Base-by-base conservation (phyloP, 495 filamentous ascomycete species). In the Penicillium pulvis region DNA sequence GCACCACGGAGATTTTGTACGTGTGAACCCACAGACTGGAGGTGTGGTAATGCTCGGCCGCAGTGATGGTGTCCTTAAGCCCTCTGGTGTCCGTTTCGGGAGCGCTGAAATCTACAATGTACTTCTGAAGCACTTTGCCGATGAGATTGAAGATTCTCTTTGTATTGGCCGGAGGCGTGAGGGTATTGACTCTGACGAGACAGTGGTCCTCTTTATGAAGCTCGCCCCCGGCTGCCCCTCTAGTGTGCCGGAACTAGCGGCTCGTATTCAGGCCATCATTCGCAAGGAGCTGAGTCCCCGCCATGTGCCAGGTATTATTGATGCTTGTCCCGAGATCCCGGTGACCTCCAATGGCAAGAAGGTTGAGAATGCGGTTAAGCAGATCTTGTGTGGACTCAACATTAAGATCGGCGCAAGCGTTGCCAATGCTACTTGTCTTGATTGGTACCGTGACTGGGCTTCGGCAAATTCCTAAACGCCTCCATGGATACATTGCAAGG, bases 1-100 rank as follows among this genome's bases (percentile, higher is more conserved):
- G 94, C 92, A 96, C 70, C 94, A 98, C 68, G 94, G 94, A 3
- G 94, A 98, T 69, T 97, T 96, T 65, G 83, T 97, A 14, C 83
- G 88, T 24, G 79, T 97, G 62, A 86, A 90, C 63, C 83, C 85
- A 0, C 60, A 79, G 17, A 93, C 90, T 0, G 87, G 90, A 11
- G 92, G 92, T 0, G 70, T 97, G 53, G 72, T 87, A 43, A 94
- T 97, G 92, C 79, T 96, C 0, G 92, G 92, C 41, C 84, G 92
- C 51, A 93, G 92, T 20, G 92, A 97, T 65, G 92, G 92, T 5
- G 91, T 96, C 42, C 75, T 97, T 30, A 97, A 97, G 71, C 92
- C 92, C 0, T 85, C 82, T 10, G 92, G 92, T 0, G 90, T 97
- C 10, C 77, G 92, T 35, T 97, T 97, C 62, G 92, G 92, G 16